Percentiles rank a stretch among this genome's conserved stretches.
Evolutionary conservation across 1,139 yeast genomes (phyloP).

Genomic region (Lodderomyces margitis): DNA sequence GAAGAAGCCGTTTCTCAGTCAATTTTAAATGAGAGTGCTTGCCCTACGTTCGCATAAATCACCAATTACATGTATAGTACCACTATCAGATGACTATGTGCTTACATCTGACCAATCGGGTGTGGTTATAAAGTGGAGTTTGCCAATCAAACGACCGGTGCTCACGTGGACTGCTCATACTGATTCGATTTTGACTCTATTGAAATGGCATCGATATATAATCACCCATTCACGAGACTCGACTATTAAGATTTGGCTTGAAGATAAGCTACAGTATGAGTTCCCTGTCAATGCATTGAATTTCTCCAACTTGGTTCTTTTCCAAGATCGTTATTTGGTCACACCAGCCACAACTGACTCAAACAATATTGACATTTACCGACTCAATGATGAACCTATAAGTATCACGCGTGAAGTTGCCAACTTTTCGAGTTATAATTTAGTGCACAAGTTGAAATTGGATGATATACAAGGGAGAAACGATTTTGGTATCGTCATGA

Average conservation of each 20-base stretch:
- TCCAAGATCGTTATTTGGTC: slow-evolving; percentile 26
- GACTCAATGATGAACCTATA: slow-evolving; percentile 17
- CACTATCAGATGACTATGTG: background rate
- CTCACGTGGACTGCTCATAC: slow-evolving; percentile 51
- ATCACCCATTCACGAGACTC: slow-evolving; percentile 59
- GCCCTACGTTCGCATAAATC: slow-evolving; percentile 12
- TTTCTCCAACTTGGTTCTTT: slow-evolving; percentile 49
- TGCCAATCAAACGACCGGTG: slow-evolving; percentile 40
- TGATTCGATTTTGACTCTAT: slow-evolving; percentile 42
- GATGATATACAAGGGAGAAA: slow-evolving; percentile 22
- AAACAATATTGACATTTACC: slow-evolving; percentile 52
- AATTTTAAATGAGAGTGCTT: slow-evolving; percentile 8
- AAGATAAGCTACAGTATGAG: slow-evolving; percentile 10
- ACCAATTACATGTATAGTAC: slow-evolving; percentile 9
- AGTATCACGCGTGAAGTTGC: slow-evolving; percentile 26
- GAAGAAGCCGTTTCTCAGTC: background rate
- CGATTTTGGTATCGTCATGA: slow-evolving; percentile 59
- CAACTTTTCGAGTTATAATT: slow-evolving; percentile 23
- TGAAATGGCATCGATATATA: slow-evolving; percentile 35
- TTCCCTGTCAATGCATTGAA: slow-evolving; percentile 56
- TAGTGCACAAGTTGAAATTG: slow-evolving; percentile 11
- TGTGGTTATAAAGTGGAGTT: slow-evolving; percentile 51
- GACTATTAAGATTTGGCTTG: slow-evolving; percentile 47
- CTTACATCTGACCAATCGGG: slow-evolving; percentile 27
- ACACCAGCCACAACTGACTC: slow-evolving; percentile 57